Percentiles rank a stretch among this genome's conserved stretches.
Conservation (phyloP, 345 rosid genomes). For the Eucalyptus tenuipes region DNA sequence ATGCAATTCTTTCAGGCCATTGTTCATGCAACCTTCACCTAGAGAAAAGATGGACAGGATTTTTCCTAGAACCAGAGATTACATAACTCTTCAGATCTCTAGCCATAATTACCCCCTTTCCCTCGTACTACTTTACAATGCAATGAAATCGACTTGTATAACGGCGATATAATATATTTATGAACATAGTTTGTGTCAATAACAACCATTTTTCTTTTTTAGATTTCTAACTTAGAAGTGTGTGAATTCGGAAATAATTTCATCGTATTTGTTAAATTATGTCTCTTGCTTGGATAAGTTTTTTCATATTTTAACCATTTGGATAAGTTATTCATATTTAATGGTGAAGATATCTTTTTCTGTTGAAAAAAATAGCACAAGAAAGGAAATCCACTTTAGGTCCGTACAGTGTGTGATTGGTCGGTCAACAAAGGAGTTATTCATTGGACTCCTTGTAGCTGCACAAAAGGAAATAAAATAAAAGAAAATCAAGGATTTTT, state of each 20-base stretch:
- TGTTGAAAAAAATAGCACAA: too few relatives aligned
- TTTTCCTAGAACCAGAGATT: neutral
- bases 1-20: neutral
- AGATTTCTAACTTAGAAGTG: neutral
- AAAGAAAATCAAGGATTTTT: too few relatives aligned
- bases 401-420: too few relatives aligned
- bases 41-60: neutral
- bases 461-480: too few relatives aligned
- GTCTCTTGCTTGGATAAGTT: too few relatives aligned
- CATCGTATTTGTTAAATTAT: neutral
- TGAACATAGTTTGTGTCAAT: neutral
- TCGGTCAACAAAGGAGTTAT: too few relatives aligned
- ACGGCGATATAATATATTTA: neutral
- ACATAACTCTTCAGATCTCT: neutral
- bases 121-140: neutral
- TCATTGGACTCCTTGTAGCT: too few relatives aligned
- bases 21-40: neutral
- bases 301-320: too few relatives aligned
- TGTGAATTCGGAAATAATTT: neutral
- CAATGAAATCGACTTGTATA: neutral
- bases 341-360: too few relatives aligned
- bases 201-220: neutral
- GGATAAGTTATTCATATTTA: too few relatives aligned
- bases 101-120: neutral
- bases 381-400: too few relatives aligned